Evolutionary conservation across 1,284 basidiomycete genomes (phyloP), one percentile per base, ranked within the genome.

Genomic region (Chalciporus sp.): DNA sequence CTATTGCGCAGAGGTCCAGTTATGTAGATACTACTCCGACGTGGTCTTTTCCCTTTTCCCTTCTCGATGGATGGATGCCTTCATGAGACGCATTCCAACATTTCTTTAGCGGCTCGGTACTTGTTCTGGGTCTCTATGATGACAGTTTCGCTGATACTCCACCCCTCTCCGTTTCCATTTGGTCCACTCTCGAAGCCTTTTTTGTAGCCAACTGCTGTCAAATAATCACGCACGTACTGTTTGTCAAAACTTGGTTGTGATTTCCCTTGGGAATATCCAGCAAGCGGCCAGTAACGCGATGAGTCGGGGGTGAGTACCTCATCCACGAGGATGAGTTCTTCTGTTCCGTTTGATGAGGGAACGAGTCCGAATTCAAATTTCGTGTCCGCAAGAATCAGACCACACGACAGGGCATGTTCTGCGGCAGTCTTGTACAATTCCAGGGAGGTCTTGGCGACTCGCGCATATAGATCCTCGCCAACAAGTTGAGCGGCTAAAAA

Each of bases 271-370:
- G 76, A 73, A 74, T 97, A 99, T 3, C 76, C 81, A 12, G 77
- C 79, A 0, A 86, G 79, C 1, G 94, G 88, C 96, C 97, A 99
- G 79, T 98, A 99, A 40, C 96, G 84, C 17, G 95, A 98, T 20
- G 94, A 97, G 74, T 99, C 97, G 7, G 96, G 95, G 0, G 97
- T 99, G 49, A 99, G 84, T 16, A 94, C 86, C 70, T 99, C 96
- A 72, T 99, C 97, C 60, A 99, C 88, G 40, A 99, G 82, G 62
- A 97, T 92, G 47, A 98, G 80, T 31, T 82, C 79, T 58, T 72
- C 64, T 19, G 66, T 60, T 42, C 65, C 62, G 14, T 70, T 52
- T 12, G 65, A 19, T 16, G 72, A 70, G 6, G 74, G 62, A 49
- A 89, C 68, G 41, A 94, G 79, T 4, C 92, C 92, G 65, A 94